A percentile compares a stretch with the other conserved stretches of the same genome.
These are phyloP conservation scores for Phellopilus nigrolimitatus DNA, from an alignment of 1,284 basidiomycete species.

Conservation along the genomic window DNA sequence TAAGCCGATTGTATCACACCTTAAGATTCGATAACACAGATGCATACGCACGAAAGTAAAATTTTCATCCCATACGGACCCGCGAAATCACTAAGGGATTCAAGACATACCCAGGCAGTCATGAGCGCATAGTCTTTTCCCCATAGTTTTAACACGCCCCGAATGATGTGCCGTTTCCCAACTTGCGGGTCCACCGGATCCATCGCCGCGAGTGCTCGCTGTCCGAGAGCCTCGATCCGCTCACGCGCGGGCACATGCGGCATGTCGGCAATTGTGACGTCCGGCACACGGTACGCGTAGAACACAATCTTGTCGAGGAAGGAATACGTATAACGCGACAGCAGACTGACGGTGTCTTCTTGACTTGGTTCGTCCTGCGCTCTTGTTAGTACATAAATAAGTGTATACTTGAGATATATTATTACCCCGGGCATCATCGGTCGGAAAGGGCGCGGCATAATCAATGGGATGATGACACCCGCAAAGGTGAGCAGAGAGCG, in stretches of 20 bases:
- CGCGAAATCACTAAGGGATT: too few relatives aligned
- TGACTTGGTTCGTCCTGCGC: constrained; percentile 18
- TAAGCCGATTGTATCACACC: neutral
- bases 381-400: too few relatives aligned
- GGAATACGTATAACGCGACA: constrained; percentile 14
- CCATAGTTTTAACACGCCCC: too few relatives aligned
- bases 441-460: constrained; percentile 41
- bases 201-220: neutral
- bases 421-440: constrained; percentile 38
- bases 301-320: constrained; percentile 16
- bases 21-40: neutral
- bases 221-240: neutral
- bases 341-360: constrained; percentile 6
- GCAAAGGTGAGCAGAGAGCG: constrained; percentile 37
- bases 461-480: constrained; percentile 40
- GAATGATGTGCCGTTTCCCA: constrained; percentile 16
- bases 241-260: constrained; percentile 8
- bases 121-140: too few relatives aligned
- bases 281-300: constrained; percentile 17
- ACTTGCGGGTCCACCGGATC: constrained; percentile 14
- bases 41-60: too few relatives aligned
- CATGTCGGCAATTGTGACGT: constrained; percentile 17
- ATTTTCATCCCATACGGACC: too few relatives aligned
- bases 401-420: too few relatives aligned
- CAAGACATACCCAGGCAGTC: too few relatives aligned